Evolutionary conservation across 2,329 filamentous ascomycete species (phyloP), one percentile per base, ranked within the genome.

Genomic region (Fusarium chlamydosporum): DNA sequence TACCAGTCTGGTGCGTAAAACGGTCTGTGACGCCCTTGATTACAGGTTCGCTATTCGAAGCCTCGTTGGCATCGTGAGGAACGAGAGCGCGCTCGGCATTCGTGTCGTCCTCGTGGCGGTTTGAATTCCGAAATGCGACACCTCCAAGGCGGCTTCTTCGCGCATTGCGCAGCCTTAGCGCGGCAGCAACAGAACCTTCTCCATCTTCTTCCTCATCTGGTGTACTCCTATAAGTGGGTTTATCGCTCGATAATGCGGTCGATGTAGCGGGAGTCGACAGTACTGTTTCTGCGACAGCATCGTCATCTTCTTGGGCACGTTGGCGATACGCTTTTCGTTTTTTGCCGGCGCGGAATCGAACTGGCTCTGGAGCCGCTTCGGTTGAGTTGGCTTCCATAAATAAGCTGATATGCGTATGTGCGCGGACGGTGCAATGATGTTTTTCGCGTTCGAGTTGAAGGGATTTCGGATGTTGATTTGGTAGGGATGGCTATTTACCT

Each of bases 1-100:
- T 80, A 1, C 92, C 92, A 0, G 90, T 93, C 77, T 92, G 91
- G 60, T 89, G 87, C 54, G 89, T 88, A 76, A 95, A 95, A 40
- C 90, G 88, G 37, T 78, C 75, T 11, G 76, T 70, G 35, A 80
- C 77, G 41, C 76, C 76, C 43, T 56, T 70, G 15, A 73, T 58
- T 2, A 31, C 26, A 4, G 50, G 8, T 7, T 75, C 72, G 27
- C 37, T 48, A 13, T 67, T 71, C 13, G 52, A 45, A 4, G 69
- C 16, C 70, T 74, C 54, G 70, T 77, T 61, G 74, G 78, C 56
- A 74, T 77, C 66, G 75, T 79, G 63, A 71, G 77, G 40, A 45
- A 81, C 78, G 27, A 81, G 74, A 43, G 76, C 77, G 52, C 77
- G 77, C 38, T 81, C 77, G 33, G 42, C 47, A 29, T 77, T 74